These are phyloP conservation scores for Yarrowia porcina DNA, from an alignment of 805 yeast genomes.

Conservation along the genomic window DNA sequence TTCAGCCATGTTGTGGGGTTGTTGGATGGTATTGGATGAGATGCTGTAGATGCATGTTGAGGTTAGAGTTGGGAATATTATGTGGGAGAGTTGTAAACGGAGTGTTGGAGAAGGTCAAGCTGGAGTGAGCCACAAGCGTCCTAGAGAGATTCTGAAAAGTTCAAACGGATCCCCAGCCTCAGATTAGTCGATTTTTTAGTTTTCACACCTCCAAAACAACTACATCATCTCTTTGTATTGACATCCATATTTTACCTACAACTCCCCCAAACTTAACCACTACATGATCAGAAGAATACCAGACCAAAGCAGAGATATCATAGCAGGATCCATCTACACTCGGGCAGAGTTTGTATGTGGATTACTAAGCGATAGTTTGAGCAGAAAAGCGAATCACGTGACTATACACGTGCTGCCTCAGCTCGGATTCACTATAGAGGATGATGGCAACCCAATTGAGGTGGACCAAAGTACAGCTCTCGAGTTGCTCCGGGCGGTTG, in stretches of 20 bases:
- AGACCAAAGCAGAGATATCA: slow-evolving; percentile 4
- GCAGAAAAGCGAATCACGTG: neutral
- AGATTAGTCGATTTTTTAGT: neutral
- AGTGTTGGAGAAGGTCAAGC: neutral
- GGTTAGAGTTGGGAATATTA: neutral
- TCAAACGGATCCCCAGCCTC: no score
- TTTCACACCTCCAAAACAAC: neutral
- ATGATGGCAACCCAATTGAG: neutral
- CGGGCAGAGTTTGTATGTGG: neutral
- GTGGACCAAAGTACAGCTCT: neutral
- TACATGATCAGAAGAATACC: slow-evolving; percentile 16
- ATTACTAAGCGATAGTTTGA: neutral
- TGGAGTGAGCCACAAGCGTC: neutral
- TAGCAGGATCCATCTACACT: neutral
- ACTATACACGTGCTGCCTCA: neutral
- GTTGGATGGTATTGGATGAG: no score
- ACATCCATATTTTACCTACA: neutral
- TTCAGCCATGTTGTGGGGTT: neutral
- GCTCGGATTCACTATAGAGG: neutral
- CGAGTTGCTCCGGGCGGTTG: neutral
- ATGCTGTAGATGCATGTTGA: neutral
- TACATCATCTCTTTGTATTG: neutral
- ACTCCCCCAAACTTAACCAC: neutral
- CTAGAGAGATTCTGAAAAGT: neutral
- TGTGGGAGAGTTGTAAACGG: neutral